These are phyloP conservation scores for Guyanaporus albipodus DNA, from an alignment of 768 basidiomycete genomes.

Conservation along the genomic window DNA sequence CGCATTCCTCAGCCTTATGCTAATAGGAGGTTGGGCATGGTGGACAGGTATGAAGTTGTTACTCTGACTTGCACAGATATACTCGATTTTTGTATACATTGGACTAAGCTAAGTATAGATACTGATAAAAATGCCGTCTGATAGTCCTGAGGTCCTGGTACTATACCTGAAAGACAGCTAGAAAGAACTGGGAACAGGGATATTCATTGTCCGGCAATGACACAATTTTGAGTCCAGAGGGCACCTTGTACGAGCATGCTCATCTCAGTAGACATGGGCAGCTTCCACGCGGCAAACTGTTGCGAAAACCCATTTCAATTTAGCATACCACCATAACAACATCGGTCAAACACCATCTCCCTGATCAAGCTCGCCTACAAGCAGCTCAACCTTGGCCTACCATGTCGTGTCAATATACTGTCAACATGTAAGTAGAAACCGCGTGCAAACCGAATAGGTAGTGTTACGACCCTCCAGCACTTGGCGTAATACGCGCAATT, in stretches of 20 bases:
- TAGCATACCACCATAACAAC: neutral
- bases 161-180: too few relatives aligned
- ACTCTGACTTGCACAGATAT: constrained; percentile 18
- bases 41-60: constrained; percentile 54
- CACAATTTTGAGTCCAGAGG: constrained; percentile 55
- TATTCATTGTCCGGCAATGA: constrained; percentile 73
- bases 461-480: constrained; percentile 63
- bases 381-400: constrained; percentile 61
- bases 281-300: too few relatives aligned
- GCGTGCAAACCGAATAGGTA: constrained; percentile 56
- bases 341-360: constrained; percentile 45
- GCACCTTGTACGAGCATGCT: constrained; percentile 75
- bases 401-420: constrained; percentile 5
- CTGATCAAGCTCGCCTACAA: constrained; percentile 62
- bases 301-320: too few relatives aligned
- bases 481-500: constrained; percentile 58
- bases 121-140: neutral
- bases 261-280: neutral
- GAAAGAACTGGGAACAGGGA: too few relatives aligned
- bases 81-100: neutral
- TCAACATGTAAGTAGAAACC: neutral
- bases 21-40: constrained; percentile 57
- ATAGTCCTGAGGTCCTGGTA: neutral
- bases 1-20: constrained; percentile 51
- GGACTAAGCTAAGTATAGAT: neutral